phyloP scores from a whole-genome alignment of 192 early-diverging fungal genomes.

The Haplosporangium gracile region DNA sequence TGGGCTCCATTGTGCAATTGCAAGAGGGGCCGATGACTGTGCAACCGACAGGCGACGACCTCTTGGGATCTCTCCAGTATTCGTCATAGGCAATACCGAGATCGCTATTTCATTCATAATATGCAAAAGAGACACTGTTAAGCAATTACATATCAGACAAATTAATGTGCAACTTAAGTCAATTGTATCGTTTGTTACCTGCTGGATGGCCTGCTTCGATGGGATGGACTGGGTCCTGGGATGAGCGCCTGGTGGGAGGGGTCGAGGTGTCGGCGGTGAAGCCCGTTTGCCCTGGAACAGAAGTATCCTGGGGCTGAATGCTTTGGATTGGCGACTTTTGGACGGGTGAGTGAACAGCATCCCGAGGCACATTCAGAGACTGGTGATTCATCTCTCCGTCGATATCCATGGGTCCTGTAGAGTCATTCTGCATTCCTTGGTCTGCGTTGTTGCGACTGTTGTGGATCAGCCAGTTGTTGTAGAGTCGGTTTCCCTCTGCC shows the following conservation, averaged over 20 bases:
- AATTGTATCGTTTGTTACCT: constrained; percentile 1
- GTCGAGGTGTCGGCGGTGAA: background rate
- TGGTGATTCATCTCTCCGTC: constrained; percentile 1
- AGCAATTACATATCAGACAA: background rate
- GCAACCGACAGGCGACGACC: background rate
- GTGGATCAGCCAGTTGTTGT: constrained; percentile 39
- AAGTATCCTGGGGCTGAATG: background rate
- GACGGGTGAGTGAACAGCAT: background rate
- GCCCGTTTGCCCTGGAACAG: background rate
- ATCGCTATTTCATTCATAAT: background rate
- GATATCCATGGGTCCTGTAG: background rate
- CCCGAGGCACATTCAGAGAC: constrained; percentile 20
- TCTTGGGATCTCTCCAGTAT: background rate
- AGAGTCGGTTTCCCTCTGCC: constrained; percentile 34
- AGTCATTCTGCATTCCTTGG: background rate
- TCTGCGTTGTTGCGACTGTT: background rate
- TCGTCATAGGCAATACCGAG: background rate
- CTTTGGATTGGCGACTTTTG: background rate
- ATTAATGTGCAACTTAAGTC: background rate
- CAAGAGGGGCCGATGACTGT: background rate
- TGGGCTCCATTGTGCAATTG: background rate
- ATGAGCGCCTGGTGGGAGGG: background rate
- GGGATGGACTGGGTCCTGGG: constrained; percentile 20
- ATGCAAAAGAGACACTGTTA: background rate
- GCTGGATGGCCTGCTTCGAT: constrained; percentile 38